phyloP scores from a whole-genome alignment of 1,284 basidiomycete species.

The Coriolopsis trogii region DNA sequence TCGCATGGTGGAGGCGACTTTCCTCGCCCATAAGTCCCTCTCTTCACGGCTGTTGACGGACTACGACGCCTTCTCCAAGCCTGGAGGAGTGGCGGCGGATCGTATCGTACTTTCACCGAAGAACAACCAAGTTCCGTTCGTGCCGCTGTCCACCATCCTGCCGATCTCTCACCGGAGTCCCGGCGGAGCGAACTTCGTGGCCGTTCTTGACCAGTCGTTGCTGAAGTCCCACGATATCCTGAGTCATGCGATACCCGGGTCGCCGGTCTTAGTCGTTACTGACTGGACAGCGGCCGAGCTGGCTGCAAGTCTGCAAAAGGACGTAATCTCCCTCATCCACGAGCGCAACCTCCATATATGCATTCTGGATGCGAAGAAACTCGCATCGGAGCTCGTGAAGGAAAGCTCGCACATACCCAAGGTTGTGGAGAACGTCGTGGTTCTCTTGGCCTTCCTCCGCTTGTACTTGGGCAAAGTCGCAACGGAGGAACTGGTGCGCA shows the following conservation, averaged over 20 bases:
- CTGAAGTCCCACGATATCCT: conserved; percentile 70
- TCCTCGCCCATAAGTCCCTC: conserved; percentile 45
- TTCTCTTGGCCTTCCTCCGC: conserved; percentile 68
- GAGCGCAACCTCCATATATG: conserved; percentile 60
- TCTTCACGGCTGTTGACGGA: conserved; percentile 62
- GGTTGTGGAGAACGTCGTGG: conserved; percentile 52
- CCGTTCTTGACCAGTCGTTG: conserved; percentile 67
- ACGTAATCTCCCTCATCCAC: conserved; percentile 43
- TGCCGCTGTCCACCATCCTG: conserved; percentile 54
- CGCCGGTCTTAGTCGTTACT: conserved; percentile 62
- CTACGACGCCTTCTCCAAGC: conserved; percentile 69
- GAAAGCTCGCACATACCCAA: conserved; percentile 39
- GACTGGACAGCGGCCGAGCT: conserved; percentile 68
- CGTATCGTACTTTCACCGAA: conserved; percentile 62
- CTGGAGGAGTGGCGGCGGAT: conserved; percentile 65
- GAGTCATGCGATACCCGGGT: conserved; percentile 56
- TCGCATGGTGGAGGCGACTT: conserved; percentile 59
- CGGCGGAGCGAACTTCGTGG: conserved; percentile 67
- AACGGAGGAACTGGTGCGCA: conserved; percentile 52
- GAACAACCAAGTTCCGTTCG: conserved; percentile 29
- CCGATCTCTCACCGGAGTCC: conserved; percentile 49
- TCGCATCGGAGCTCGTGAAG: conserved; percentile 29
- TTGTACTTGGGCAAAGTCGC: conserved; percentile 71
- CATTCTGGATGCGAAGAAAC: conserved; percentile 53
- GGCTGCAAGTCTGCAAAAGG: conserved; percentile 51